Conservation (phyloP, 2,329 filamentous ascomycete genomes). For the Diaporthe sp. region DNA sequence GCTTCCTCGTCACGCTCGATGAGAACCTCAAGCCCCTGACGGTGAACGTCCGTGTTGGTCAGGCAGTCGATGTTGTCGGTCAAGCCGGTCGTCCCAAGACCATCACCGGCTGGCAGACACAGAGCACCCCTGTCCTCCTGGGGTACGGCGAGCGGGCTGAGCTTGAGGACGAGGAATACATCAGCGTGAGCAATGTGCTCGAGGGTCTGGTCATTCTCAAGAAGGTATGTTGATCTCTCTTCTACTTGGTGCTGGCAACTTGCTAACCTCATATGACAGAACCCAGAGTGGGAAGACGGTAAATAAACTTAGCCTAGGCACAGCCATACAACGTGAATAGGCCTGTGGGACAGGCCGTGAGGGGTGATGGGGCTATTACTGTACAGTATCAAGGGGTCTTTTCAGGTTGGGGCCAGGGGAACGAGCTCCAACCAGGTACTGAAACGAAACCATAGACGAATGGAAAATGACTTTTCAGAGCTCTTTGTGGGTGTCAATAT, state of each 20-base stretch:
- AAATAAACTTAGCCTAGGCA: constrained; percentile 52
- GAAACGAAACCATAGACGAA: constrained; percentile 38
- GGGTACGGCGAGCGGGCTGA: constrained; percentile 97
- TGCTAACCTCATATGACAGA: constrained; percentile 52
- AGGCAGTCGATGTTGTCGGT: constrained; percentile 97
- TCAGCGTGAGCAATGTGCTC: constrained; percentile 89
- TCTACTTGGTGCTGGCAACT: not conserved
- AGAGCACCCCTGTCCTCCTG: constrained; percentile 96
- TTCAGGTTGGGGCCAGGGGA: constrained; percentile 4
- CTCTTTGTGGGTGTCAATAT: not conserved
- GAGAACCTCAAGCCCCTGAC: constrained; percentile 94
- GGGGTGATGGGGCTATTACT: not conserved
- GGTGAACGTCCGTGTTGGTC: constrained; percentile 96
- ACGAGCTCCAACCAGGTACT: constrained; percentile 30
- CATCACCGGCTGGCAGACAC: constrained; percentile 99
- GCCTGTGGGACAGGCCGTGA: not conserved
- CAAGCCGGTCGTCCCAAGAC: constrained; percentile 98
- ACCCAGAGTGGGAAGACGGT: constrained; percentile 66
- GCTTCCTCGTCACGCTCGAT: constrained; percentile 95
- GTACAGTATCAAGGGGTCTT: constrained; percentile 37
- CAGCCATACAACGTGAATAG: not conserved
- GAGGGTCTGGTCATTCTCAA: constrained; percentile 96
- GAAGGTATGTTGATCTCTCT: constrained; percentile 78
- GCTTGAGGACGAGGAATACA: constrained; percentile 97
- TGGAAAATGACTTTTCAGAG: constrained; percentile 38